Percentiles rank a stretch among this genome's conserved stretches.
phyloP scores from a whole-genome alignment of 176 grass and related monocot genomes.

The Oropetium thomaeum region DNA sequence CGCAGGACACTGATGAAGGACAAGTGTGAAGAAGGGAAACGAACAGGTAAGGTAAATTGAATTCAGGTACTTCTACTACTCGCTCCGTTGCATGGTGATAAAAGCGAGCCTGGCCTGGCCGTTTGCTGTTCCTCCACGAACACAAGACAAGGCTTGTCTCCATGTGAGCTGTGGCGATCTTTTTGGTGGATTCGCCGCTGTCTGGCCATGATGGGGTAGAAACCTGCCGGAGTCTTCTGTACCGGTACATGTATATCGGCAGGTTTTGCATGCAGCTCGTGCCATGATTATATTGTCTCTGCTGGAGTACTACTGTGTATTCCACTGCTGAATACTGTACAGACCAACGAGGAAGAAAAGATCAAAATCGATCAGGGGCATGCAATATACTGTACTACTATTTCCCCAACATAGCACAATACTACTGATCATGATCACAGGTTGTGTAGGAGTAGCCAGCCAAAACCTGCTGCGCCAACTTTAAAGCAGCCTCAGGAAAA shows the following conservation, averaged over 20 bases:
- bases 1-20: neutral
- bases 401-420: too few species aligned
- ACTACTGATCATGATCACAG: too few species aligned
- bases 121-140: conserved; percentile 31
- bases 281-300: conserved; percentile 15
- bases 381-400: too few species aligned
- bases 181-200: conserved; percentile 19
- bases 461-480: conserved; percentile 4
- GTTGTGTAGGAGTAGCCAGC: too few species aligned
- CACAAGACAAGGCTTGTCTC: conserved; percentile 42
- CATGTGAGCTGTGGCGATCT: conserved; percentile 27
- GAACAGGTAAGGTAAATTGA: too few species aligned
- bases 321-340: neutral
- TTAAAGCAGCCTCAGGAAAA: neutral
- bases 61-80: too few species aligned
- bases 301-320: too few species aligned
- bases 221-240: neutral
- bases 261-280: neutral
- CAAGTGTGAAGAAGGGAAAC: neutral
- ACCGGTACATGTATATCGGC: neutral
- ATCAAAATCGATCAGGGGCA: neutral
- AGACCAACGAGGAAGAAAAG: neutral
- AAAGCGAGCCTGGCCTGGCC: conserved; percentile 25
- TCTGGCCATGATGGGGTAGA: neutral
- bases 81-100: conserved; percentile 7